phyloP scores from a whole-genome alignment of 805 yeast genomes.

The Candida germanica region DNA sequence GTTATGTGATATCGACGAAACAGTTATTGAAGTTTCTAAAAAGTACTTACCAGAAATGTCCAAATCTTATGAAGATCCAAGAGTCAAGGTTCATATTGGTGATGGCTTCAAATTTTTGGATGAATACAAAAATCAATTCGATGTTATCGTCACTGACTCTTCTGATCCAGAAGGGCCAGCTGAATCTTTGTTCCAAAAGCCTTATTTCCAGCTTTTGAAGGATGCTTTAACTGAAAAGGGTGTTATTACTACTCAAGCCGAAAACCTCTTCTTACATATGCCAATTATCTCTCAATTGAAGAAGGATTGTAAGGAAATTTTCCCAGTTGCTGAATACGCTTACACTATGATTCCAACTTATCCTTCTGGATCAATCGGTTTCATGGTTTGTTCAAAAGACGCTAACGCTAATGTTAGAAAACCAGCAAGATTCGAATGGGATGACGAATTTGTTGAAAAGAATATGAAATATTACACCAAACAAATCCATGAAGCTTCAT shows the following conservation, averaged over 20 bases:
- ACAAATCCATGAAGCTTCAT: constrained; percentile 82
- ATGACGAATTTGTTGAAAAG: constrained; percentile 58
- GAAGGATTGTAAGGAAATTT: constrained; percentile 75
- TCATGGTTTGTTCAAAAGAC: constrained; percentile 91
- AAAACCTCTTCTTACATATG: constrained; percentile 90
- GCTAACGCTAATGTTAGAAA: constrained; percentile 55
- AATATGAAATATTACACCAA: constrained; percentile 80
- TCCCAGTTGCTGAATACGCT: constrained; percentile 90
- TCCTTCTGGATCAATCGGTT: constrained; percentile 97
- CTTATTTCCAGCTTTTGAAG: constrained; percentile 78
- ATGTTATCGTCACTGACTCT: constrained; percentile 94
- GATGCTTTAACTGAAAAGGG: constrained; percentile 93
- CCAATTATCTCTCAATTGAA: constrained; percentile 78
- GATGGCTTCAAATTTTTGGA: constrained; percentile 97
- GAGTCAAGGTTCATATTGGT: constrained; percentile 86
- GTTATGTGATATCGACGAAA: constrained; percentile 93
- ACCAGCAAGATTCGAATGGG: constrained; percentile 63
- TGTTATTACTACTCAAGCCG: constrained; percentile 91
- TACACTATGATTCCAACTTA: constrained; percentile 94
- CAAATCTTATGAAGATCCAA: constrained; percentile 78
- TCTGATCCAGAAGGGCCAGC: constrained; percentile 99
- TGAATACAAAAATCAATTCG: constrained; percentile 79
- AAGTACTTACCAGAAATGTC: constrained; percentile 87
- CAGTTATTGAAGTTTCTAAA: constrained; percentile 84
- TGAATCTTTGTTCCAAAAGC: constrained; percentile 86